Base-by-base conservation (phyloP, 192 early-diverging fungal species). In the Chytriomyces sp. region DNA sequence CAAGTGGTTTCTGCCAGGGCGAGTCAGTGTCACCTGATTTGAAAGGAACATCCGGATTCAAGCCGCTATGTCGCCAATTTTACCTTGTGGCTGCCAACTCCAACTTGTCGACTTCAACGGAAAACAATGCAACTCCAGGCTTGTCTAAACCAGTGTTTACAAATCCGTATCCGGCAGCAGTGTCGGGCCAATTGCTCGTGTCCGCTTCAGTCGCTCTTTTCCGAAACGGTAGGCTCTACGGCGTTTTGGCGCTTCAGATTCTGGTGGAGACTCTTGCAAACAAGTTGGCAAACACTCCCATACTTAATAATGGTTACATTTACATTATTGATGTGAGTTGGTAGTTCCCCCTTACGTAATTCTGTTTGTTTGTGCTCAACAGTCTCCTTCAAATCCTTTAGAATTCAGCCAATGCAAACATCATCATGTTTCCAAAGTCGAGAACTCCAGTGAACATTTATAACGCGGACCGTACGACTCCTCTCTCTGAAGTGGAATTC, bases 251-350 rank as follows among this genome's bases (percentile, higher is more conserved):
- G 0, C 66, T 77, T 7, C 76, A 77, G 67, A 62, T 69, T 69
- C 76, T 68, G 24, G 46, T 77, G 11, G 5, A 49, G n/a, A 43
- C 47, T 1, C 66, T 77, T 28, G 49, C 65, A 20, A 60, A 69
- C 65, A 50, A 69, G 50, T 53, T 77, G 7, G 53, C 76, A 28
- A 59, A 69, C 53, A 50, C 61, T 26, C 50, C 65, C 13, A 62
- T 77, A 35, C 23, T 77, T 26, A 0, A 26, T 8, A 67, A 60
- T 61, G 66, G 76, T 26, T 77, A 77, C 67, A 69, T 77, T 50
- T 77, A 57, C 76, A 61, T 77, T 16, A 50, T 77, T 16, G 76
- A 77, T 70, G 76, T 77, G 23, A 61, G 61, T 76, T 76, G 5
- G 11, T 43, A 3, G 18, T 5, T 11, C 9, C 53, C 28, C 53